Evolutionary conservation across 306 rosid genomes (phyloP).

Genomic region (Prunus fruticosa): DNA sequence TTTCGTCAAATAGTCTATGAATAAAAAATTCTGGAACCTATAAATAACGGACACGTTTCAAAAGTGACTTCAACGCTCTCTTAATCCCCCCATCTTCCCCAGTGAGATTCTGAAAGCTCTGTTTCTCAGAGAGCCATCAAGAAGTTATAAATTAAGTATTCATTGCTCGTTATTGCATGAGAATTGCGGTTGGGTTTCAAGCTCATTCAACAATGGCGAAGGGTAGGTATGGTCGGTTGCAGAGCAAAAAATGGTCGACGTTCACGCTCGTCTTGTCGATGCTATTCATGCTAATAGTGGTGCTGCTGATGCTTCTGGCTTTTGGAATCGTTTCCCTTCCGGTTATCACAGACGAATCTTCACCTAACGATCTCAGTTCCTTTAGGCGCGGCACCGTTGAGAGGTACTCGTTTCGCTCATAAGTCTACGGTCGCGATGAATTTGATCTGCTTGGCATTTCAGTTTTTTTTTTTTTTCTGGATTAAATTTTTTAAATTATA

Average conservation of each 20-base stretch:
- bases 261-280: slow-evolving; percentile 43
- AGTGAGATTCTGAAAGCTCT: neutral
- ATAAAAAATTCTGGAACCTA: neutral
- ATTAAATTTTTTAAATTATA: neutral
- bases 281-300: slow-evolving; percentile 49
- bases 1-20: neutral
- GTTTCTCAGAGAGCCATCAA: neutral
- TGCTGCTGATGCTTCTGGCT: slow-evolving; percentile 57
- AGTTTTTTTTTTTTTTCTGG: neutral
- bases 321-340: slow-evolving; percentile 73
- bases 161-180: neutral
- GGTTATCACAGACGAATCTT: slow-evolving; percentile 34
- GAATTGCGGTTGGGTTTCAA: slow-evolving; percentile 24
- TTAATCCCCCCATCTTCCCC: neutral
- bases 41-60: slow-evolving; percentile 9
- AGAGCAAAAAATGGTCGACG: slow-evolving; percentile 50
- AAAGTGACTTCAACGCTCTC: neutral
- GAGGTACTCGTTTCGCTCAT: slow-evolving; percentile 41
- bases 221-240: slow-evolving; percentile 44
- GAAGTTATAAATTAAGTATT: neutral
- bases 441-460: neutral
- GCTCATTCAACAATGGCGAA: slow-evolving; percentile 49
- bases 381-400: slow-evolving; percentile 44
- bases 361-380: slow-evolving; percentile 45
- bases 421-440: neutral